Evolutionary conservation across 2,329 filamentous ascomycete species (phyloP).

Genomic region (Penicillium expansum): DNA sequence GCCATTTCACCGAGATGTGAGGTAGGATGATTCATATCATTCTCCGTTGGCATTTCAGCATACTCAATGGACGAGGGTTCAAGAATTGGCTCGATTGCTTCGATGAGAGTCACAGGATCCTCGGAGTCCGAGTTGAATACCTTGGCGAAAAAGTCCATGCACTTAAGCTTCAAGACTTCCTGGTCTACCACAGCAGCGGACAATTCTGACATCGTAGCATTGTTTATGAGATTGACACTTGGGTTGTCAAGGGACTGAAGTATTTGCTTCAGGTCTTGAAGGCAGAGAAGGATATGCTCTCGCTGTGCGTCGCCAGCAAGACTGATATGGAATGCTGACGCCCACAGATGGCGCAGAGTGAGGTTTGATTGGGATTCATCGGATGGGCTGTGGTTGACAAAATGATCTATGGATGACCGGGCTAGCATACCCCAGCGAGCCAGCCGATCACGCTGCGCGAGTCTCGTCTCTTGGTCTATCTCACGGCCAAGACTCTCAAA

Average conservation of each 20-base stretch:
- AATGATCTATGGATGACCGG: slow-evolving; percentile 51
- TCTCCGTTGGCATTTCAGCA: slow-evolving; percentile 14
- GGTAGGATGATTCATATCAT: slow-evolving; percentile 45
- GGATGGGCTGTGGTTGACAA: slow-evolving; percentile 33
- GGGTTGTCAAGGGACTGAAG: slow-evolving; percentile 50
- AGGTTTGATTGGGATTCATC: slow-evolving; percentile 43
- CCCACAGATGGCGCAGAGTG: slow-evolving; percentile 63
- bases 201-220: slow-evolving; percentile 81
- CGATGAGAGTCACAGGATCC: slow-evolving; percentile 80
- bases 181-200: slow-evolving; percentile 80
- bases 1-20: slow-evolving; percentile 69
- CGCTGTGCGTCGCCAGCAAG: slow-evolving; percentile 55
- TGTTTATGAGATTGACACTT: slow-evolving; percentile 69
- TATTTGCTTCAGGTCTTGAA: slow-evolving; percentile 60
- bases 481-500: slow-evolving; percentile 61
- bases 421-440: slow-evolving; percentile 60
- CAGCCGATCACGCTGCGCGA: slow-evolving; percentile 57
- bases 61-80: slow-evolving; percentile 57
- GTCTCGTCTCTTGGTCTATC: slow-evolving; percentile 51
- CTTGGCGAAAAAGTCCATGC: slow-evolving; percentile 91
- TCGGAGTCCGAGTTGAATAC: slow-evolving; percentile 81
- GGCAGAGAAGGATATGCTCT: slow-evolving; percentile 60
- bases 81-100: slow-evolving; percentile 86
- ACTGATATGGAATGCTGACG: slow-evolving; percentile 61
- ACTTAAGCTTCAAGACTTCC: slow-evolving; percentile 87